Base-by-base conservation (phyloP, 176 grass and related monocot genomes). In the Zoysia japonica region DNA sequence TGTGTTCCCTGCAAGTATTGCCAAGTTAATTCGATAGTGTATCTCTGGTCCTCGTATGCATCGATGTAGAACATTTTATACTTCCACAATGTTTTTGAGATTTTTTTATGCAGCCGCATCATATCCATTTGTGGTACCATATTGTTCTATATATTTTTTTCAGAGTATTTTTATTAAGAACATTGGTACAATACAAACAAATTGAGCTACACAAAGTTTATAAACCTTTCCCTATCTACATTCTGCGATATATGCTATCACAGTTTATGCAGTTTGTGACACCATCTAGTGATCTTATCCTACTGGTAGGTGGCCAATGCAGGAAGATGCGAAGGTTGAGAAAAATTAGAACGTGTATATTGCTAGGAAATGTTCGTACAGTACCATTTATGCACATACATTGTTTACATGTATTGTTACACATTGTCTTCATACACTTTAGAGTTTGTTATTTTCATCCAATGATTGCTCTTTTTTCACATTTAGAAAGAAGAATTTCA, bases 401-500 rank as follows among this genome's bases (percentile, higher is more conserved):
- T 63, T 17, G 6, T 47, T 76, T 61, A 16, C 6, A 61, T 75
- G 15, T 19, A 41, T 56, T 53, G 7, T 74, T 43, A 57, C 71
- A 40, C 6, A 57, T 43, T 40, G 11, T 41, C 38, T 41, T 41
- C 12, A 1, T 39, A 74, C 7, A 49, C 67, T 48, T 68, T 72
- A 65, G 36, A 72, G 20, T 67, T 78, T 47, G 8, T 45, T 49
- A 28, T 66, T 1, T n/a, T 57, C 19, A 57, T 57, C 16, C 55
- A 67, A 66, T 38, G 50, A 85, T 83, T 82, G 55, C 52, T 35
- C 55, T 85, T 84, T 67, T 81, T 52, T 49, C 43, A 54, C 56
- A 55, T 70, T 13, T 68, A 94, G 94, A 97, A 97, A 90, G 94
- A 97, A 75, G 94, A 97, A 89, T 97, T 94, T 90, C 94, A 97